Evolutionary conservation across 306 rosid genomes (phyloP).

Genomic region (Inga leiocalycina): DNA sequence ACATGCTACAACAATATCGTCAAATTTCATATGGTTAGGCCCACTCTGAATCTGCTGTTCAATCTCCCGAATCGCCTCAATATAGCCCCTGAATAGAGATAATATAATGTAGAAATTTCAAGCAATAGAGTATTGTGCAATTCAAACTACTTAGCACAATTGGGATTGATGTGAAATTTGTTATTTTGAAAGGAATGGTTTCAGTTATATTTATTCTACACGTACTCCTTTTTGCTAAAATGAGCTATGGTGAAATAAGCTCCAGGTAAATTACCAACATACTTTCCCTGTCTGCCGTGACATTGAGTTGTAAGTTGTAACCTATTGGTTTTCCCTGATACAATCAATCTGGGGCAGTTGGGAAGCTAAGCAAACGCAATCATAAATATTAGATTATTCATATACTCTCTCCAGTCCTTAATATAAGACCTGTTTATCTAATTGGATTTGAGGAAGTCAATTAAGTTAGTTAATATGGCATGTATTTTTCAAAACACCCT

Average conservation of each 20-base stretch:
- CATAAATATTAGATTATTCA: neutral
- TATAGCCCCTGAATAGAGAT: constrained; percentile 75
- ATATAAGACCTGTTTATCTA: no score
- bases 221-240: neutral
- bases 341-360: neutral
- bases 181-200: neutral
- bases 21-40: constrained; percentile 57
- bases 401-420: no score
- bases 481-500: no score
- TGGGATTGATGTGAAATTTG: neutral
- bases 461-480: no score
- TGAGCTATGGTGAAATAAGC: neutral
- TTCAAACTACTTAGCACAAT: neutral
- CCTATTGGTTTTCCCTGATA: neutral
- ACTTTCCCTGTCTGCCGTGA: neutral
- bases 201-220: neutral
- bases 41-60: constrained; percentile 74
- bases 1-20: constrained; percentile 90
- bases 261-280: neutral
- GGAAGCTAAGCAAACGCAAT: neutral
- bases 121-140: constrained; percentile 19
- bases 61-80: constrained; percentile 81
- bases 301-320: neutral
- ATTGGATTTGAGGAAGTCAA: no score
- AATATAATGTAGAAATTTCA: neutral